These are phyloP conservation scores for Arabis alpina DNA, from an alignment of 345 rosid species.

Conservation along the genomic window DNA sequence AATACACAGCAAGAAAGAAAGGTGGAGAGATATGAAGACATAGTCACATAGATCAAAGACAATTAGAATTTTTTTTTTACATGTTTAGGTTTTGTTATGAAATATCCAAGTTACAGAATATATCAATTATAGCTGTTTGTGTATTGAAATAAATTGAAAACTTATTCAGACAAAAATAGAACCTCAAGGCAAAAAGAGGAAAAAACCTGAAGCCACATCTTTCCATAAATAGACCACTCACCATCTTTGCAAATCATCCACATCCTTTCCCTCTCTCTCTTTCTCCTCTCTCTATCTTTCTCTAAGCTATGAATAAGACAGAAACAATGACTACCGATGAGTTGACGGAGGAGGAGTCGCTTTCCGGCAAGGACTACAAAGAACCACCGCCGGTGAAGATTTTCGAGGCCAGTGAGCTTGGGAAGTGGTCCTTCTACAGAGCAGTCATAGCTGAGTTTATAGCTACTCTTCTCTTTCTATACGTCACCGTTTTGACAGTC, in stretches of 20 bases:
- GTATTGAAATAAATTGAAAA: conserved; percentile 9
- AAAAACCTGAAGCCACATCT: conserved; percentile 20
- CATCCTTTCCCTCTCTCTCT: conserved; percentile 9
- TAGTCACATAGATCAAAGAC: neutral
- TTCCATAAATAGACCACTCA: conserved; percentile 38
- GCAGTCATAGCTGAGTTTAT: conserved; percentile 84
- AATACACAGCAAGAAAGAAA: conserved; percentile 6
- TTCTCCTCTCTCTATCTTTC: conserved; percentile 4
- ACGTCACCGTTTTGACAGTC: conserved; percentile 71
- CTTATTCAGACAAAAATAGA: conserved; percentile 14
- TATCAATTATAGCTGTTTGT: neutral
- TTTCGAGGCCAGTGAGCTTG: conserved; percentile 59
- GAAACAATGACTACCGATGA: conserved; percentile 47
- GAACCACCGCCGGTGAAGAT: conserved; percentile 83
- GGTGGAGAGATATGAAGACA: neutral
- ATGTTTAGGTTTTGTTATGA: too few relatives aligned
- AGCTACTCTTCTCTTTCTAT: conserved; percentile 83
- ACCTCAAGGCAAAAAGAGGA: conserved; percentile 30
- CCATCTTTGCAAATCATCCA: conserved; percentile 28
- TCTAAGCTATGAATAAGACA: neutral
- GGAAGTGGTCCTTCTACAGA: conserved; percentile 82
- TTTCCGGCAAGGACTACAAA: conserved; percentile 67
- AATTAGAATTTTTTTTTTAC: too few relatives aligned
- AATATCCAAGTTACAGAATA: neutral
- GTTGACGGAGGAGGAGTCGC: conserved; percentile 50